phyloP scores from a whole-genome alignment of 495 filamentous ascomycete species.

The Penicillium subrubescens region DNA sequence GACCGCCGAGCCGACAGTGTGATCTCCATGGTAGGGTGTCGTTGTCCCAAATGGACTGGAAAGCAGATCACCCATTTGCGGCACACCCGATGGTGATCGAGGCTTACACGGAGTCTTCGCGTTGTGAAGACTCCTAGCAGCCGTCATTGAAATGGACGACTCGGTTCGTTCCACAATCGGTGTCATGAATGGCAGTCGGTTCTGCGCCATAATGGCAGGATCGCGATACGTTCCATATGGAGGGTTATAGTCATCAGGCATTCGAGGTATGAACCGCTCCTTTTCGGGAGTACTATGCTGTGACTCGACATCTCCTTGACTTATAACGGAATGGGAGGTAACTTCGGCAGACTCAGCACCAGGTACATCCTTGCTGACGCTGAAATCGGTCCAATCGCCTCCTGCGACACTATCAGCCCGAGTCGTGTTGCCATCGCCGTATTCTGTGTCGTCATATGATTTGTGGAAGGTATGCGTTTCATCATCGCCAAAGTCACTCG shows the following conservation, averaged over 20 bases:
- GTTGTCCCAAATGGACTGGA: constrained; percentile 32
- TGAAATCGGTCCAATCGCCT: constrained; percentile 86
- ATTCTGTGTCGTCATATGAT: constrained; percentile 47
- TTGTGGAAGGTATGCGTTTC: constrained; percentile 51
- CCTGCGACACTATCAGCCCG: constrained; percentile 58
- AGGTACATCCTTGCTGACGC: constrained; percentile 70
- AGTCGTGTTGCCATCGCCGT: constrained; percentile 46
- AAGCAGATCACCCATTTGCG: constrained; percentile 41
- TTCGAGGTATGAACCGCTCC: constrained; percentile 63
- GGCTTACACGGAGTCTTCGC: constrained; percentile 74
- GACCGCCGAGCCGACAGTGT: constrained; percentile 37
- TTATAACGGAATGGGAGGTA: constrained; percentile 37
- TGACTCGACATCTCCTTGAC: constrained; percentile 24
- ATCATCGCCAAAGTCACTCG: constrained; percentile 67
- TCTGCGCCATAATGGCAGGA: constrained; percentile 74
- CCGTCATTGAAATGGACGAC: constrained; percentile 69
- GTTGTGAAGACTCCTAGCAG: constrained; percentile 55
- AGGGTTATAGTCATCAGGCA: constrained; percentile 82
- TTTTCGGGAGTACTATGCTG: constrained; percentile 34
- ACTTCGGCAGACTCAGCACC: constrained; percentile 34
- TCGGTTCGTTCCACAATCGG: constrained; percentile 96
- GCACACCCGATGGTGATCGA: constrained; percentile 29
- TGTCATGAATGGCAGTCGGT: constrained; percentile 94
- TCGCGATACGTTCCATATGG: constrained; percentile 76
- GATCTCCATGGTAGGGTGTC: constrained; percentile 34